These are phyloP conservation scores for Candida arabinofermentans DNA, from an alignment of 805 yeast genomes.

Conservation along the genomic window DNA sequence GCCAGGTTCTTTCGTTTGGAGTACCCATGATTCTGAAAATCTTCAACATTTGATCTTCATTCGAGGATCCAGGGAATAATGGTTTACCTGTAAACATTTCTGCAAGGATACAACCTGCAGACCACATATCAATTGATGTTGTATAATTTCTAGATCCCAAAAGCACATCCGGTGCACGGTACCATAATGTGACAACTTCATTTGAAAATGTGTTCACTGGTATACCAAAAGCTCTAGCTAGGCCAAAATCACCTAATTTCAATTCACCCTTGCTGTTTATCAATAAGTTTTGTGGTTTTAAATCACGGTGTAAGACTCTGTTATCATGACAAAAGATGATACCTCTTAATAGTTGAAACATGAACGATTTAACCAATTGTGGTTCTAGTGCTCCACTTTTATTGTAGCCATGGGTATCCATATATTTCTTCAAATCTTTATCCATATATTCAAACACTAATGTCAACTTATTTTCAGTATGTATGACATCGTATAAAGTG, in stretches of 20 bases:
- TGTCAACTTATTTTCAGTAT: conserved; percentile 92
- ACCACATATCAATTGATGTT: conserved; percentile 97
- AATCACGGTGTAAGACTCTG: conserved; percentile 77
- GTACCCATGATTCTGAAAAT: conserved; percentile 95
- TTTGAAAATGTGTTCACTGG: conserved; percentile 96
- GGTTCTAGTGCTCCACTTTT: conserved; percentile 67
- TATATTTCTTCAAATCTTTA: conserved; percentile 86
- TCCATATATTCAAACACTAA: conserved; percentile 93
- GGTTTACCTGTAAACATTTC: conserved; percentile 99
- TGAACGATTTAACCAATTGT: conserved; percentile 77
- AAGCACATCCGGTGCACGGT: conserved; percentile 94
- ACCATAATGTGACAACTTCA: conserved; percentile 97
- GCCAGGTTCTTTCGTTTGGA: conserved; percentile 95
- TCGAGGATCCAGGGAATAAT: conserved; percentile 91
- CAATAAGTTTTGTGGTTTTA: conserved; percentile 92
- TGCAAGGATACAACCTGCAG: conserved; percentile 96
- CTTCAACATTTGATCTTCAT: conserved; percentile 90
- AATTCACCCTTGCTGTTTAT: conserved; percentile 87
- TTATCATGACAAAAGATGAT: conserved; percentile 84
- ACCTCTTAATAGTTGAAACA: conserved; percentile 91
- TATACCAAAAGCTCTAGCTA: conserved; percentile 96
- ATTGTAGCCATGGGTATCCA: conserved; percentile 74
- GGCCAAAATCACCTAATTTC: conserved; percentile 93
- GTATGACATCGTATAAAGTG: conserved; percentile 90
- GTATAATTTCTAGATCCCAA: conserved; percentile 94